Evolutionary conservation across 345 rosid species (phyloP).

Genomic region (Acer negundo): DNA sequence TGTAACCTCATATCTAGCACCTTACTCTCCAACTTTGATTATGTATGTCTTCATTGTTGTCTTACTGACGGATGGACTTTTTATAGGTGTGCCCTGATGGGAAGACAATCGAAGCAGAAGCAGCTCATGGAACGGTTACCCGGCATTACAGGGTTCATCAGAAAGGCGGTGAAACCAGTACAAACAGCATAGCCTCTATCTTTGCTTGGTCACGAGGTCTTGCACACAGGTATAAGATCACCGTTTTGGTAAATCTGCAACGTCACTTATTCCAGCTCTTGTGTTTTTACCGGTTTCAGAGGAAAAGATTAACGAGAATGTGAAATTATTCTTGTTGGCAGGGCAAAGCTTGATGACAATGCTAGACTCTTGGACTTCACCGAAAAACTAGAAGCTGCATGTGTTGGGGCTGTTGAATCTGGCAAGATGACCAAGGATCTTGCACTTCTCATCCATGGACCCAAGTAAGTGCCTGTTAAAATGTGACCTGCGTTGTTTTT

Average conservation of each 20-base stretch:
- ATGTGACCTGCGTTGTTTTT: not conserved
- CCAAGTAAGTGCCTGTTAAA: conserved; percentile 48
- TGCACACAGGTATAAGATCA: conserved; percentile 75
- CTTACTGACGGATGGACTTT: not conserved
- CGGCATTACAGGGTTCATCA: conserved; percentile 97
- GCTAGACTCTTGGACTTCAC: conserved; percentile 76
- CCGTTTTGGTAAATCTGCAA: not conserved
- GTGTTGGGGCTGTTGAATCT: conserved; percentile 81
- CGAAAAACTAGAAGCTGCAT: conserved; percentile 92
- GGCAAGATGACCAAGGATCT: conserved; percentile 99
- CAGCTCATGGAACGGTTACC: conserved; percentile 98
- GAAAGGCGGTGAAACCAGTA: conserved; percentile 99
- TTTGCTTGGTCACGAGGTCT: conserved; percentile 99
- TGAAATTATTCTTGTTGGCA: conserved; percentile 24
- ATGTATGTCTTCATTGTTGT: not conserved
- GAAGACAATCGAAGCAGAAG: conserved; percentile 98
- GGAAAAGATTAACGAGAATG: not conserved
- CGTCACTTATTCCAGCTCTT: not conserved
- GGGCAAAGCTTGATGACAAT: conserved; percentile 93
- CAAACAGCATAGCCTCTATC: conserved; percentile 98
- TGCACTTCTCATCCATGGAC: conserved; percentile 82
- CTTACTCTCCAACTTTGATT: not conserved
- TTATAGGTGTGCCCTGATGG: conserved; percentile 99
- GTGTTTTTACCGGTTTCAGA: not conserved
- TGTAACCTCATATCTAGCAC: not conserved